Evolutionary conservation across 2,329 filamentous ascomycete species (phyloP).

Genomic region (Colletotrichum sansevieriae): DNA sequence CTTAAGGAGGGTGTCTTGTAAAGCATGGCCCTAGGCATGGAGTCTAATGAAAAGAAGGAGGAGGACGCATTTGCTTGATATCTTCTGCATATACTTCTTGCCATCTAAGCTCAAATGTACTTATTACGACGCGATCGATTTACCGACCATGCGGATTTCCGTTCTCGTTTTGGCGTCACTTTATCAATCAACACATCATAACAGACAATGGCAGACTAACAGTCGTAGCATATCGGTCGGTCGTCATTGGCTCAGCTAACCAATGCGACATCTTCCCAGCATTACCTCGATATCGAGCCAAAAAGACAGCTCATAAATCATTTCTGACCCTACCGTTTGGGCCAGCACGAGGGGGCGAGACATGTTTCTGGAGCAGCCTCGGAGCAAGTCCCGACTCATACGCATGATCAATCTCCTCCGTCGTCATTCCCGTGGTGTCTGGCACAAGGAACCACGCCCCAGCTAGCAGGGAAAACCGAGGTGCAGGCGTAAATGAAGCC

Average conservation of each 20-base stretch:
- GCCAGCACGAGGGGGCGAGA: not conserved
- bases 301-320: too few relatives aligned
- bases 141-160: too few relatives aligned
- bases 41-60: not conserved
- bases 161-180: too few relatives aligned
- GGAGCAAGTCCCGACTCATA: slow-evolving; percentile 8
- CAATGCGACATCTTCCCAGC: too few relatives aligned
- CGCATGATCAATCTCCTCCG: slow-evolving; percentile 17
- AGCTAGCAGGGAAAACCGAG: not conserved
- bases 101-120: not conserved
- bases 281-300: too few relatives aligned
- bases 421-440: slow-evolving; percentile 17
- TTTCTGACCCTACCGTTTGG: too few relatives aligned
- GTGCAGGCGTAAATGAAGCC: slow-evolving; percentile 1
- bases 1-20: slow-evolving; percentile 48
- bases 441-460: slow-evolving; percentile 3
- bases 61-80: not conserved
- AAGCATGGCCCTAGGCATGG: not conserved
- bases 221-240: too few relatives aligned
- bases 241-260: too few relatives aligned
- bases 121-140: not conserved
- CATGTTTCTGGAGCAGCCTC: not conserved
- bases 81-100: not conserved
- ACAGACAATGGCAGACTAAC: too few relatives aligned
- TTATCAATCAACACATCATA: too few relatives aligned